phyloP scores from a whole-genome alignment of 441 rosid species.

The Gossypium davidsonii region DNA sequence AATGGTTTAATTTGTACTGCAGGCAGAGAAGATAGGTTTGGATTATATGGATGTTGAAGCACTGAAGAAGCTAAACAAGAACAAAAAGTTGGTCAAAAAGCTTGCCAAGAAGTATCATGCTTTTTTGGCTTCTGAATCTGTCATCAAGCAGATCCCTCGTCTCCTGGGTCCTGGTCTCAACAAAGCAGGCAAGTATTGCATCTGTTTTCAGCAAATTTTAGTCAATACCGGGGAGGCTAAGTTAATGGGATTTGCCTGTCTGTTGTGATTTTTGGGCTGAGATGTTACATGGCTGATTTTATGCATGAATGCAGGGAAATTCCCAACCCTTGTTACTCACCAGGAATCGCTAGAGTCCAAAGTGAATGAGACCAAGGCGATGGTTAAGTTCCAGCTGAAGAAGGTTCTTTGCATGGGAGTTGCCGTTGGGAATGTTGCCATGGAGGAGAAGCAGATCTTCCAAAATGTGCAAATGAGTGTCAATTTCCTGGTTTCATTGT shows the following conservation, averaged over 20 bases:
- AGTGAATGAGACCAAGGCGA: slow-evolving; percentile 93
- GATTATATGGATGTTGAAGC: slow-evolving; percentile 92
- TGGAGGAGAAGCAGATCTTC: slow-evolving; percentile 96
- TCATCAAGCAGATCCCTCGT: slow-evolving; percentile 98
- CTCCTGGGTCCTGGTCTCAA: slow-evolving; percentile 97
- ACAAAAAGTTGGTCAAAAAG: slow-evolving; percentile 93
- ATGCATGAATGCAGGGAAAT: slow-evolving; percentile 61
- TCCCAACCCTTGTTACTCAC: slow-evolving; percentile 88
- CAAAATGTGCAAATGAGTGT: slow-evolving; percentile 94
- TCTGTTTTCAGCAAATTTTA: neutral
- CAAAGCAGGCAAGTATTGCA: slow-evolving; percentile 86
- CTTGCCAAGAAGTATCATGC: slow-evolving; percentile 96
- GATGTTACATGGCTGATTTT: neutral
- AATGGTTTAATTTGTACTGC: neutral
- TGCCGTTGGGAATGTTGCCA: slow-evolving; percentile 71
- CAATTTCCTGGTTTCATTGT: slow-evolving; percentile 79
- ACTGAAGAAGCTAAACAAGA: slow-evolving; percentile 87
- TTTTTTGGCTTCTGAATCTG: slow-evolving; percentile 92
- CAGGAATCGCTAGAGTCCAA: slow-evolving; percentile 86
- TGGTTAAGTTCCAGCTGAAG: slow-evolving; percentile 84
- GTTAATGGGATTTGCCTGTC: neutral
- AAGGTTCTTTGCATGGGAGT: slow-evolving; percentile 99
- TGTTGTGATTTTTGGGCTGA: neutral
- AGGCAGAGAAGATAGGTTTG: slow-evolving; percentile 77
- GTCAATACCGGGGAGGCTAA: no score